Base-by-base conservation (phyloP, 768 basidiomycete species). In the Trametes cinnabarina region DNA sequence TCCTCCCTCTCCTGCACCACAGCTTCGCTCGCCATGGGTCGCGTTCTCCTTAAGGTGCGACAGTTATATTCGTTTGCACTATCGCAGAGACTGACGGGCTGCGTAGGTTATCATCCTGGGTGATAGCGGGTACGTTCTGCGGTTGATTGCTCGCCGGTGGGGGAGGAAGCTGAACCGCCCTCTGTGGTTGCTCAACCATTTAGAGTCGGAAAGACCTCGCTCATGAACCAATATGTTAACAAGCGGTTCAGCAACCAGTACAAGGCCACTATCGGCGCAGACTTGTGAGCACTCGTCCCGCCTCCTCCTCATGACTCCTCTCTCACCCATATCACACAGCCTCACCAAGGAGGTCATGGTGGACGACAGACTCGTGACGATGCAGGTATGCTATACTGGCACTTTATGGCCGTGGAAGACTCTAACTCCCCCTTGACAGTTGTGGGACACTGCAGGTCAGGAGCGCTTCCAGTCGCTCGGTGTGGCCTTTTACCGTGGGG, bases 151-250 rank as follows among this genome's bases (percentile, higher is more conserved):
- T 17, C 43, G 30, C 17, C 25, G n/a, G 47, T 34, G 10, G 37
- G 20, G 22, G 19, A 10, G 40, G 25, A 26, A 26, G 20, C 26
- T 52, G 37, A 58, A 25, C 51, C 65, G 41, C 55, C 52, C 41
- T 62, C 61, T 57, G 62, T 28, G 48, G 26, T 43, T 35, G 41
- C 25, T 37, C 47, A 34, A 22, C 34, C 34, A 17, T 30, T 25
- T 58, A 57, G 49, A 30, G 96, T 98, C 73, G 96, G 95, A 41
- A 98, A 98, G 88, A 98, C 97, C 40, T 98, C 96, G 26, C 88
- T 99, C 68, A 99, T 99, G 97, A 98, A 98, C 79, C 97, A 99
- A 77, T 98, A 97, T 79, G 97, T 99, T 64, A 98, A 98, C 85
- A 98, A 98, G 76, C 90, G 97, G 61, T 99, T 98, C 76, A 94